Evolutionary conservation across 768 basidiomycete species (phyloP).

Genomic region (Lactifluus subvellereus): DNA sequence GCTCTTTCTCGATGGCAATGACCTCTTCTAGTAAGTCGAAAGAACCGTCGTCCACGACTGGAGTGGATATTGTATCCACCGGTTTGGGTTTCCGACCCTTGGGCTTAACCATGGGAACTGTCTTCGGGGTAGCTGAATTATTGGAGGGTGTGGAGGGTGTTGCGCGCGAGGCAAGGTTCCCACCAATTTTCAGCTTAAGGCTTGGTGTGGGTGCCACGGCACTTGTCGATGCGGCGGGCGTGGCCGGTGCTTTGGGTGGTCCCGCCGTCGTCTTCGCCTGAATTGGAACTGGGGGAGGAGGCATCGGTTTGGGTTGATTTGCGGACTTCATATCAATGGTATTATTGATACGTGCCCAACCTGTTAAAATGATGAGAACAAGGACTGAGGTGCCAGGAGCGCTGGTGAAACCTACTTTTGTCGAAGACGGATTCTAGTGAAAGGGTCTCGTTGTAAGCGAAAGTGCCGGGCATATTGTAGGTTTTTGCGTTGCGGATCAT

Average conservation of each 20-base stretch:
- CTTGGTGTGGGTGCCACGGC: constrained; percentile 32
- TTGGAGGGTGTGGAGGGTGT: constrained; percentile 24
- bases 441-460: constrained; percentile 69
- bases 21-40: constrained; percentile 79
- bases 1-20: constrained; percentile 58
- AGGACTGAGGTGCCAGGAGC: background rate
- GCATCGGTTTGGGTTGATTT: constrained; percentile 28
- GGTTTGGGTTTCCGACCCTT: constrained; percentile 41
- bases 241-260: constrained; percentile 4
- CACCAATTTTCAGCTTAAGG: constrained; percentile 33
- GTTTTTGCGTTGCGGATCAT: constrained; percentile 83
- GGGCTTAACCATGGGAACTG: constrained; percentile 21
- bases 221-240: background rate
- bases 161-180: constrained; percentile 23
- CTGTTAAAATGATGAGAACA: constrained; percentile 35
- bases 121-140: constrained; percentile 7
- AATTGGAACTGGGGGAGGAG: constrained; percentile 24
- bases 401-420: constrained; percentile 51
- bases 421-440: constrained; percentile 78
- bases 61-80: constrained; percentile 47
- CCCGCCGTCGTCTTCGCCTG: constrained; percentile 1
- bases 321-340: constrained; percentile 60
- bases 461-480: constrained; percentile 72
- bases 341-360: constrained; percentile 84
- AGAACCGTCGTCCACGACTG: constrained; percentile 58